Base-by-base conservation (phyloP, 2,329 filamentous ascomycete species). In the Zasmidium citrigriseum region DNA sequence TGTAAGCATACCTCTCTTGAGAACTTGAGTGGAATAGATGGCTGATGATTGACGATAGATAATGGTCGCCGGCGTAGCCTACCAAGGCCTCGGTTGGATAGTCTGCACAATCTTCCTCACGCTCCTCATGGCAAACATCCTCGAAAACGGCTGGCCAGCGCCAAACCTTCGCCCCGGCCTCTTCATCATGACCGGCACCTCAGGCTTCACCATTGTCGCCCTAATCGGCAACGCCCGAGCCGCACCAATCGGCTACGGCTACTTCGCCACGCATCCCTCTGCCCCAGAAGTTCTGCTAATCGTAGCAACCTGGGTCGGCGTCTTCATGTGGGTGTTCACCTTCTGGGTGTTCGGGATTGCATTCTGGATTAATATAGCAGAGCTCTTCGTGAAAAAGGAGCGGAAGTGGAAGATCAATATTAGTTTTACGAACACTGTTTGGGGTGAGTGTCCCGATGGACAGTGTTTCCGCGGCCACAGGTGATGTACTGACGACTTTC, bases 181-280 rank as follows among this genome's bases (percentile, higher is more conserved):
- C 76, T 83, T 79, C 64, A 80, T 83, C 49, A 77, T 78, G 1
- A 80, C 82, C 1, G 81, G 81, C 0, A 78, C 78, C 4, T 54
- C 49, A 9, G 65, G 64, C 2, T 70, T 67, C 46, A 70, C 68
- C 1, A 65, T 66, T 12, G 53, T 68, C 4, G 65, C 68, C 14
- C 46, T 69, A n/a, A 67, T 69, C 2, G 64, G 66, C 1, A 65
- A 62, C 46, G 61, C 62, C 14, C 50, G 64, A 11, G 67, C 63
- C 9, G 46, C 63, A 12, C 66, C 67, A 2, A 20, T 50, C 16
- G 57, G 47, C 10, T 68, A 68, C 48, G 65, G 60, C 2, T 68
- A 67, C 44, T 68, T 70, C 47, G 67, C 60, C 10, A 59, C 52
- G 12, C 60, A 70, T 54, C 66, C 68, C 1, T 55, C 46, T 2